These are phyloP conservation scores for Avena atlantica DNA, from an alignment of 176 grass and related monocot genomes.

Conservation along the genomic window DNA sequence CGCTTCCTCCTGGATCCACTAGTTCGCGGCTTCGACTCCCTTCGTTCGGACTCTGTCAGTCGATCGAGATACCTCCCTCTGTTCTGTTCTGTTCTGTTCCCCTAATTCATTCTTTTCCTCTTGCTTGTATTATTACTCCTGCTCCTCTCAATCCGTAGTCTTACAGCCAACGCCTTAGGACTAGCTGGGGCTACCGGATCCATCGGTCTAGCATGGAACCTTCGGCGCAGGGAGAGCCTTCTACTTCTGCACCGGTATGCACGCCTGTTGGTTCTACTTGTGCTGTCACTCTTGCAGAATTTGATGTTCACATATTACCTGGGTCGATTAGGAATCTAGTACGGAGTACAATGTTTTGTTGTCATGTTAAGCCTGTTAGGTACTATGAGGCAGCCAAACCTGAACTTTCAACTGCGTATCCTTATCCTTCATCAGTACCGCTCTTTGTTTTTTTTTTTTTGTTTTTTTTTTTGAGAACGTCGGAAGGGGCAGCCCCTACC, in stretches of 20 bases:
- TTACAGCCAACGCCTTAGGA: background rate
- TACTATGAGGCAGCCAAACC: background rate
- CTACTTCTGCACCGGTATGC: constrained; percentile 27
- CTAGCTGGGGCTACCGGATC: background rate
- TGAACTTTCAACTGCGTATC: background rate
- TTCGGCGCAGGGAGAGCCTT: background rate
- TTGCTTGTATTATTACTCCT: background rate
- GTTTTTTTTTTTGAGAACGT: no score
- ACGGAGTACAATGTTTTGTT: background rate
- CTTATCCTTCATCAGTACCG: no score
- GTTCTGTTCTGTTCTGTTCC: background rate
- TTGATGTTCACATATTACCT: background rate
- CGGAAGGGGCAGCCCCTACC: no score
- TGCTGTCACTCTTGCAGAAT: constrained; percentile 1
- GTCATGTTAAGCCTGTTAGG: background rate
- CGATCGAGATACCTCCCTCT: background rate
- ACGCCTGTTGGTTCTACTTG: background rate
- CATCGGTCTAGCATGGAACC: constrained; percentile 25
- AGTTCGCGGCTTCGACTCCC: background rate
- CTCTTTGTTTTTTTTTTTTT: background rate
- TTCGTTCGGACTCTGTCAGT: background rate
- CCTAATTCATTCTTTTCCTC: background rate
- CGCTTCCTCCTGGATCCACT: constrained; percentile 20
- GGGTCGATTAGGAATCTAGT: background rate
- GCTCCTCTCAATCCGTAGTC: background rate